Percentiles rank a stretch among this genome's conserved stretches.
Conservation (phyloP, 176 grass and related monocot genomes). For the Carex scoparia region DNA sequence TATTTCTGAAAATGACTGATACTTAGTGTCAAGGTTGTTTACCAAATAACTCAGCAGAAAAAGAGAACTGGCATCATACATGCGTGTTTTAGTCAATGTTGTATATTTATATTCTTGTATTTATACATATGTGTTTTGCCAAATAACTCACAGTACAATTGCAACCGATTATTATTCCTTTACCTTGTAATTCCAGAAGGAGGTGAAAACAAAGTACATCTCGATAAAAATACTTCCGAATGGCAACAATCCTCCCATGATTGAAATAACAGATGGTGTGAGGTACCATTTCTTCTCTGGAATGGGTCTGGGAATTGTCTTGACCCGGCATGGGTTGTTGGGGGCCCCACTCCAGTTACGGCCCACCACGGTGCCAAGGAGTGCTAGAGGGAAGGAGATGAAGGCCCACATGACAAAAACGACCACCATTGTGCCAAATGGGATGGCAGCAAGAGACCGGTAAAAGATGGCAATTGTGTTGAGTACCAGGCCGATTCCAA, state of each 20-base stretch:
- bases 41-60: background rate
- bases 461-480: slow-evolving; percentile 96
- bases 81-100: background rate
- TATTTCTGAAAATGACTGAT: background rate
- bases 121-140: no score
- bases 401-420: slow-evolving; percentile 86
- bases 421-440: slow-evolving; percentile 90
- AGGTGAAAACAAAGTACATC: slow-evolving; percentile 99
- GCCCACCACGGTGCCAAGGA: slow-evolving; percentile 89
- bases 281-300: slow-evolving; percentile 98
- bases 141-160: background rate
- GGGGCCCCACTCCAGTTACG: slow-evolving; percentile 86
- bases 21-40: background rate
- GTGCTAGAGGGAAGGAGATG: slow-evolving; percentile 79
- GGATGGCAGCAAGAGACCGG: slow-evolving; percentile 87
- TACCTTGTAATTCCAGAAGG: slow-evolving; percentile 99
- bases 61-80: background rate
- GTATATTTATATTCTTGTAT: background rate
- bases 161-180: background rate
- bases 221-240: slow-evolving; percentile 97
- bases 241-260: slow-evolving; percentile 91
- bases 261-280: slow-evolving; percentile 71
- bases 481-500: slow-evolving; percentile 77
- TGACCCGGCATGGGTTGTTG: slow-evolving; percentile 90
- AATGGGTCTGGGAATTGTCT: slow-evolving; percentile 87